These are phyloP conservation scores for Diaporthe aspalathi DNA, from an alignment of 2,329 filamentous ascomycete genomes.

Conservation along the genomic window DNA sequence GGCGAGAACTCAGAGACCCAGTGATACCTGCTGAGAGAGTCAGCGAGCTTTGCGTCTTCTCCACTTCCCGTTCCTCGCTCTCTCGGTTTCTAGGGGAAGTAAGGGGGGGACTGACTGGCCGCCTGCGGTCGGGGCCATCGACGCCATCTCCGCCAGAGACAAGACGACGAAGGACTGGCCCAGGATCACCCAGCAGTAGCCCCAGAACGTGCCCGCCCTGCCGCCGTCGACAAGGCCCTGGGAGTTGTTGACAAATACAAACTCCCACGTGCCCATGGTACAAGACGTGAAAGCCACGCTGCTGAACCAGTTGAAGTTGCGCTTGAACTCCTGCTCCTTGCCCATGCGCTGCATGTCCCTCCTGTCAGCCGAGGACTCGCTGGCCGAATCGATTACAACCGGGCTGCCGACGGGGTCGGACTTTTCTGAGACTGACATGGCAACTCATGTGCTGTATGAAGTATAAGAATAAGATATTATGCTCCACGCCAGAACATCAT, in stretches of 20 bases:
- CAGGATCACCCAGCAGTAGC: constrained; percentile 25
- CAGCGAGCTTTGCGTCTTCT: neutral
- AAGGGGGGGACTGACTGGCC: constrained; percentile 14
- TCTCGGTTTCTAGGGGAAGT: neutral
- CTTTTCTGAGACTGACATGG: constrained; percentile 6
- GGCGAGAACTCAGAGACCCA: constrained; percentile 68
- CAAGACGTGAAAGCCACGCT: constrained; percentile 5
- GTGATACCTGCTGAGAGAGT: constrained; percentile 55
- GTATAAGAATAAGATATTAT: neutral
- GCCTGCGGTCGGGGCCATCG: constrained; percentile 17
- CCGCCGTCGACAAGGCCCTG: constrained; percentile 20
- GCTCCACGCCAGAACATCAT: no score
- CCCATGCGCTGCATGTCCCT: constrained; percentile 27
- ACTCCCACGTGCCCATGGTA: constrained; percentile 23
- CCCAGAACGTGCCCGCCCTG: constrained; percentile 14
- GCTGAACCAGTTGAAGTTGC: constrained; percentile 26
- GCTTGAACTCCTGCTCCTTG: constrained; percentile 24
- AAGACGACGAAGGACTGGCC: constrained; percentile 26
- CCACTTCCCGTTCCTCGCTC: neutral
- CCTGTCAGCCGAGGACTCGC: constrained; percentile 5
- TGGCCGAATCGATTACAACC: neutral
- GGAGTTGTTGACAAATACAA: constrained; percentile 14
- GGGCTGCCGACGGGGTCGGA: neutral
- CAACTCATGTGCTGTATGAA: neutral
- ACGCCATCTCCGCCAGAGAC: constrained; percentile 26